phyloP scores from a whole-genome alignment of 179 eudicot species.

The Heliamphora pulchella region DNA sequence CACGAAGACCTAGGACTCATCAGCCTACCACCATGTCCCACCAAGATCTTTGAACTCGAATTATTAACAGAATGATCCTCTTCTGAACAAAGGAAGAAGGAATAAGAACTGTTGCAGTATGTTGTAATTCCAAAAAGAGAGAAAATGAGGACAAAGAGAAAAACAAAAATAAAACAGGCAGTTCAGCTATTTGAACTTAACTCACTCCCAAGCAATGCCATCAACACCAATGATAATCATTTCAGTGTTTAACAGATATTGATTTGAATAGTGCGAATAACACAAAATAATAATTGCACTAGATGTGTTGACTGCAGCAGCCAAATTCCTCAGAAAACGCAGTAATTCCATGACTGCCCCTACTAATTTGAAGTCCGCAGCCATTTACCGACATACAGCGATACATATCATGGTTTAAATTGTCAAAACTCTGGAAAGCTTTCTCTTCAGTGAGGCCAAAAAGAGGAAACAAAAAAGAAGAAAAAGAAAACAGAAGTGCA shows the following conservation, averaged over 20 bases:
- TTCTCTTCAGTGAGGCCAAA: too few relatives aligned
- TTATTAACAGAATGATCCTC: constrained; percentile 33
- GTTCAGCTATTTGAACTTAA: not conserved
- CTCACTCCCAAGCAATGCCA: not conserved
- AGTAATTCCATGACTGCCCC: not conserved
- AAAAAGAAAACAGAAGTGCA: too few relatives aligned
- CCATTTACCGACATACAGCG: not conserved
- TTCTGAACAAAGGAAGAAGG: constrained; percentile 28
- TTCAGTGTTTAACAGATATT: not conserved
- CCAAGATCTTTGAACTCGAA: constrained; percentile 27
- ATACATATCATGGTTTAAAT: not conserved
- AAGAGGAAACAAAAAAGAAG: too few relatives aligned
- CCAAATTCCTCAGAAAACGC: not conserved
- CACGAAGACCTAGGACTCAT: constrained; percentile 39
- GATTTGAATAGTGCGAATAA: not conserved
- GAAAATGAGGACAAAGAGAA: not conserved
- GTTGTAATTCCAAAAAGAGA: not conserved
- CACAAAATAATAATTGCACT: not conserved
- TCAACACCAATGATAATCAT: not conserved
- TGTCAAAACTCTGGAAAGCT: not conserved
- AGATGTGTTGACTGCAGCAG: constrained; percentile 11
- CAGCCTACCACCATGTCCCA: constrained; percentile 38
- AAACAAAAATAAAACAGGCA: not conserved
- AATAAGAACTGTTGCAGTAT: not conserved
- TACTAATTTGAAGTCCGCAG: not conserved